Conservation (phyloP, 208 protist species). For the Leishmania major region DNA sequence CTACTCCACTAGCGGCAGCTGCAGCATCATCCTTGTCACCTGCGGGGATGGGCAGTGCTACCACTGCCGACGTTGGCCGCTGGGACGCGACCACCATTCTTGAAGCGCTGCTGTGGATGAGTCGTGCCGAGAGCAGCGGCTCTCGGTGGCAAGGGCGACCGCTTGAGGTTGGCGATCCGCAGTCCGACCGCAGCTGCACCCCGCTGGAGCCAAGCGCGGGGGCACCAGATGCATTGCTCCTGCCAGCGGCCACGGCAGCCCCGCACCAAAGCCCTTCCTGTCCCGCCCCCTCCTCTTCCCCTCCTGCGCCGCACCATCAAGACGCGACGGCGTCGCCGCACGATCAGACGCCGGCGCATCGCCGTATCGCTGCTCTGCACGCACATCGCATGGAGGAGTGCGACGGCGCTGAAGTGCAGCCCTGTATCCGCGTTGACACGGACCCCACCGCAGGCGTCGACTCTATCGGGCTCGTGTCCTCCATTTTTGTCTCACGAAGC, state of each 20-base stretch:
- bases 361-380: background rate
- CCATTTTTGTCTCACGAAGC: background rate
- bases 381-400: background rate
- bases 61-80: background rate
- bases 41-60: background rate
- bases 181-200: background rate
- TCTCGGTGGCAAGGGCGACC: background rate
- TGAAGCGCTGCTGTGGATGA: constrained; percentile 21
- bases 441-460: background rate
- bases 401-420: background rate
- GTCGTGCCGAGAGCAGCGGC: background rate
- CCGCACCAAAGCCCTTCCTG: background rate
- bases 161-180: background rate
- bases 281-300: background rate
- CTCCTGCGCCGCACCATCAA: background rate
- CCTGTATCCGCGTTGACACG: too few species aligned
- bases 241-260: background rate
- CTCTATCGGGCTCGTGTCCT: constrained; percentile 4
- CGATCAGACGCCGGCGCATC: background rate
- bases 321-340: background rate
- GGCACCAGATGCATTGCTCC: background rate
- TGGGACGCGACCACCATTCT: constrained; percentile 10
- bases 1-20: background rate
- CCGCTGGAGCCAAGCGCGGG: background rate
- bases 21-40: background rate